These are phyloP conservation scores for Silybum marianum DNA, from an alignment of 129 eudicot genomes.

Conservation along the genomic window DNA sequence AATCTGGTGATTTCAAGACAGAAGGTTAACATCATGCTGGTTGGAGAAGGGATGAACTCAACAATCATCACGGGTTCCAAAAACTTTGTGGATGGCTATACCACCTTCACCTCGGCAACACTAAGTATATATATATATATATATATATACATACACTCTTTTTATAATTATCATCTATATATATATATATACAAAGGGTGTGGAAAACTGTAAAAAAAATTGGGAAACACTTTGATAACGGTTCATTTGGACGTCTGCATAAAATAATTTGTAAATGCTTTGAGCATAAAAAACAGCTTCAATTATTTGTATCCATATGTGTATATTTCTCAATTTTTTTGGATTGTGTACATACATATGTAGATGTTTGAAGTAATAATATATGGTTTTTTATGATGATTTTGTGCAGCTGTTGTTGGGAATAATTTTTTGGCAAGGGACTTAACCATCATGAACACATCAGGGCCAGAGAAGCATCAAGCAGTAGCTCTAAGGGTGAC, in stretches of 20 bases:
- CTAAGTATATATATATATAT: conserved; percentile 46
- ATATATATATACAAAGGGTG: too few relatives aligned
- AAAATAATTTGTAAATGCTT: too few relatives aligned
- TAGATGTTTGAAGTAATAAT: too few relatives aligned
- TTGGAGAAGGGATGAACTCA: conserved; percentile 80
- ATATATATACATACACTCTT: too few relatives aligned
- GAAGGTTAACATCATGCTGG: conserved; percentile 63
- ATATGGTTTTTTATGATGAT: background rate
- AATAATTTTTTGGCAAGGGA: conserved; percentile 75
- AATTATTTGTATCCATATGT: too few relatives aligned
- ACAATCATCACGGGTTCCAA: conserved; percentile 65
- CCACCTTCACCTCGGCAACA: conserved; percentile 84
- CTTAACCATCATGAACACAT: conserved; percentile 67
- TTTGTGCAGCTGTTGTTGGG: conserved; percentile 74
- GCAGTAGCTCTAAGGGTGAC: conserved; percentile 81
- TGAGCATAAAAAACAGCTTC: too few relatives aligned
- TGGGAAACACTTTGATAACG: too few relatives aligned
- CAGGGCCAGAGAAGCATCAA: conserved; percentile 82
- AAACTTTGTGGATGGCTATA: conserved; percentile 66
- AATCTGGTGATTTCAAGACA: conserved; percentile 63
- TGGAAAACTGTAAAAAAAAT: too few relatives aligned
- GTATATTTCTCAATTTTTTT: too few relatives aligned
- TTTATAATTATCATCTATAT: too few relatives aligned
- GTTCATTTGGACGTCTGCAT: too few relatives aligned
- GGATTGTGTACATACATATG: too few relatives aligned